Conservation (phyloP, 2,329 filamentous ascomycete species). For the Beauveria rudraprayagi region DNA sequence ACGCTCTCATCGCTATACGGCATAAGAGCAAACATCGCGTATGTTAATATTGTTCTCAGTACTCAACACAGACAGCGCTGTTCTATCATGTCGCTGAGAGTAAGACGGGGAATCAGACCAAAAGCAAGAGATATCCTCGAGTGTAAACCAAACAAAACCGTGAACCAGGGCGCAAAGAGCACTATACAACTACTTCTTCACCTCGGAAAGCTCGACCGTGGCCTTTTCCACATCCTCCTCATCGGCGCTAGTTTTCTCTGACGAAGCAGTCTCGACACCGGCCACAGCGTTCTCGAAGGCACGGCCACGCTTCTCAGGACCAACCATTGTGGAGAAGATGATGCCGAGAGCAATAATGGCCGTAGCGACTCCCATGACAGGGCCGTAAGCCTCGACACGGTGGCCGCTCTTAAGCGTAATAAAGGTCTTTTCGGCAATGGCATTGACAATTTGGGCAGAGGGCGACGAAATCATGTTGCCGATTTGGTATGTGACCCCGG, state of each 20-base stretch:
- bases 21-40: too few species aligned
- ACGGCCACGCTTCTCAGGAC: slow-evolving; percentile 66
- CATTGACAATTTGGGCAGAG: slow-evolving; percentile 70
- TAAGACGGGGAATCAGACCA: neutral
- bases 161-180: neutral
- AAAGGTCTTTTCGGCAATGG: slow-evolving; percentile 55
- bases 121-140: neutral
- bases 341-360: slow-evolving; percentile 69
- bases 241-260: slow-evolving; percentile 22
- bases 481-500: slow-evolving; percentile 64
- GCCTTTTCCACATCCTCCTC: slow-evolving; percentile 24
- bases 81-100: too few species aligned
- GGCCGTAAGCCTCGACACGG: slow-evolving; percentile 61
- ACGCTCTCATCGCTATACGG: too few species aligned
- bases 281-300: slow-evolving; percentile 54
- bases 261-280: slow-evolving; percentile 22
- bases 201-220: slow-evolving; percentile 12
- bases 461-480: slow-evolving; percentile 69
- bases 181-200: neutral
- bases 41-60: neutral
- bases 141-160: neutral
- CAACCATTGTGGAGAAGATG: slow-evolving; percentile 56
- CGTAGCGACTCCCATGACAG: slow-evolving; percentile 67
- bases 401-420: slow-evolving; percentile 48
- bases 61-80: neutral